phyloP scores from a whole-genome alignment of 2,329 filamentous ascomycete species.

The Trichoderma citrinoviride region DNA sequence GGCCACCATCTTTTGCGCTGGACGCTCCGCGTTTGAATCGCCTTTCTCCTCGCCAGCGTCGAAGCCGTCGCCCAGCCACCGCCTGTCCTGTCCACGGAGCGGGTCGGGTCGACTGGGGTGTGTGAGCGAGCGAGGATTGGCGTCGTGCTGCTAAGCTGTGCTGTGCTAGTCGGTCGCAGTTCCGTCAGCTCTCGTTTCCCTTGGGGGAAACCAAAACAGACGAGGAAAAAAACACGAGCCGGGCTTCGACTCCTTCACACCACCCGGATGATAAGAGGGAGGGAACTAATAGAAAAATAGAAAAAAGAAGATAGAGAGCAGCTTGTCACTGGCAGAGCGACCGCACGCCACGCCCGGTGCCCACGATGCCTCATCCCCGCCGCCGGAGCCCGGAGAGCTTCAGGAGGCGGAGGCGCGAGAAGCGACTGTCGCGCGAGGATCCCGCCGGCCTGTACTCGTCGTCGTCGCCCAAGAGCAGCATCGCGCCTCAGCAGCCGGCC shows the following conservation, averaged over 20 bases:
- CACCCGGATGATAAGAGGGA: too few relatives aligned
- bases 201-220: slow-evolving; percentile 10
- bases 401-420: slow-evolving; percentile 46
- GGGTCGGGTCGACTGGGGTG: slow-evolving; percentile 20
- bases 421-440: slow-evolving; percentile 35
- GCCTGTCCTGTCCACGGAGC: slow-evolving; percentile 12
- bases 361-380: slow-evolving; percentile 55
- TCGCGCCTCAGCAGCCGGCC: slow-evolving; percentile 19
- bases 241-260: slow-evolving; percentile 6
- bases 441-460: slow-evolving; percentile 25
- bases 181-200: slow-evolving; percentile 13
- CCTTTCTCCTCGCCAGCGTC: too few relatives aligned
- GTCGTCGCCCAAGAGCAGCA: slow-evolving; percentile 20
- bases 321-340: not conserved
- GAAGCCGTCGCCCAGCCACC: slow-evolving; percentile 20
- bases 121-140: slow-evolving; percentile 2
- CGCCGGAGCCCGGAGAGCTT: slow-evolving; percentile 56
- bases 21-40: not conserved
- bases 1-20: slow-evolving; percentile 2
- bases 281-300: not conserved
- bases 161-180: not conserved
- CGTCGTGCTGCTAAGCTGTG: not conserved
- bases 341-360: slow-evolving; percentile 25
- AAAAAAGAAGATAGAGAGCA: not conserved
- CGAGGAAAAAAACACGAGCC: not conserved